phyloP scores from a whole-genome alignment of 768 basidiomycete species.

The Termitomyces titanicus region DNA sequence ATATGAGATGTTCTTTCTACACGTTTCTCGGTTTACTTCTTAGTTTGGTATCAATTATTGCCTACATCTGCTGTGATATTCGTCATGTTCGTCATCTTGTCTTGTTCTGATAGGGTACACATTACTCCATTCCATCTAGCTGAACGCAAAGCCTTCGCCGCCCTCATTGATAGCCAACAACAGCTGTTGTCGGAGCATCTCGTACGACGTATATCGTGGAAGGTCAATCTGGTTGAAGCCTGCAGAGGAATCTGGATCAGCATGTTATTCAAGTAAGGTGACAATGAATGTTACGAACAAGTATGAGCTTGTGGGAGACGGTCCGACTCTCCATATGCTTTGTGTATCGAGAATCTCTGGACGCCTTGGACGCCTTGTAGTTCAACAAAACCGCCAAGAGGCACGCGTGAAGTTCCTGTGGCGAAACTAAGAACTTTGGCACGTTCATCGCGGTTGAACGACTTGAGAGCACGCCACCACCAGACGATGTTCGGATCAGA shows the following conservation, averaged over 20 bases:
- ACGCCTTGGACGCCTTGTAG: slow-evolving; percentile 94
- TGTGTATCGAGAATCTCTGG: slow-evolving; percentile 94
- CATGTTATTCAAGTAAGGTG: slow-evolving; percentile 12
- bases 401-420: slow-evolving; percentile 89
- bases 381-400: slow-evolving; percentile 90
- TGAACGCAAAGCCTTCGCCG: slow-evolving; percentile 92
- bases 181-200: slow-evolving; percentile 90
- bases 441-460: slow-evolving; percentile 94
- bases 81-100: no score
- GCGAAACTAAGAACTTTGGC: slow-evolving; percentile 98
- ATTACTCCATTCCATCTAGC: slow-evolving; percentile 35
- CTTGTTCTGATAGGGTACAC: no score
- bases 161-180: slow-evolving; percentile 94
- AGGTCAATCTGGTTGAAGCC: slow-evolving; percentile 95
- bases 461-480: slow-evolving; percentile 99
- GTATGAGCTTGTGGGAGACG: slow-evolving; percentile 89
- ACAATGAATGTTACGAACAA: slow-evolving; percentile 45
- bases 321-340: slow-evolving; percentile 84
- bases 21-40: slow-evolving; percentile 8
- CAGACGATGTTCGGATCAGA: slow-evolving; percentile 96
- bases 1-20: slow-evolving; percentile 18
- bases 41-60: slow-evolving; percentile 10
- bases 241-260: slow-evolving; percentile 22
- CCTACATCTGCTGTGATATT: slow-evolving; percentile 8
- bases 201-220: slow-evolving; percentile 93